These are phyloP conservation scores for Polyplosphaeria fusca DNA, from an alignment of 495 filamentous ascomycete genomes.

Conservation along the genomic window DNA sequence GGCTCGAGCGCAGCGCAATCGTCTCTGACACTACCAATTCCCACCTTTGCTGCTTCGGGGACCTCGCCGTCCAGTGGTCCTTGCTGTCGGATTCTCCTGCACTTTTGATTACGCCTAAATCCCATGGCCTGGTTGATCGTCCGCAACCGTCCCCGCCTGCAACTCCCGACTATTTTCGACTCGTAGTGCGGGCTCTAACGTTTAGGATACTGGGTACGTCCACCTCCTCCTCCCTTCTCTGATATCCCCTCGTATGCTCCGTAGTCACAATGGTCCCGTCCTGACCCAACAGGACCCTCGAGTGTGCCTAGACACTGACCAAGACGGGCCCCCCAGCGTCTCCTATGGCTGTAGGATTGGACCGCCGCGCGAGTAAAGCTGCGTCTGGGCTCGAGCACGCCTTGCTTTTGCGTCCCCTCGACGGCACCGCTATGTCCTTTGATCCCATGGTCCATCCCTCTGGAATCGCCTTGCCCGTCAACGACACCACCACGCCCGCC, in stretches of 20 bases:
- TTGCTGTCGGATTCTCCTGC: slow-evolving; percentile 33
- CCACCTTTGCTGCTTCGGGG: slow-evolving; percentile 8
- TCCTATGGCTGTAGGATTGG: slow-evolving; percentile 34
- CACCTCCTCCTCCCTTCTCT: background rate
- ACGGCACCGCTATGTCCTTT: slow-evolving; percentile 29
- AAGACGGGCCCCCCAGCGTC: slow-evolving; percentile 18
- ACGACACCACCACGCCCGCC: slow-evolving; percentile 3
- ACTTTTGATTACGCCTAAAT: slow-evolving; percentile 26
- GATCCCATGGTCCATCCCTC: slow-evolving; percentile 15
- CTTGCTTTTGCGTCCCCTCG: slow-evolving; percentile 14
- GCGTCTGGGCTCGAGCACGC: slow-evolving; percentile 22
- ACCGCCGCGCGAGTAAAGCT: slow-evolving; percentile 26
- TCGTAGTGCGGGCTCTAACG: slow-evolving; percentile 31
- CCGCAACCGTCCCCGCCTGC: slow-evolving; percentile 30
- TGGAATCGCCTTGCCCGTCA: slow-evolving; percentile 25
- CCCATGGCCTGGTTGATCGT: slow-evolving; percentile 34
- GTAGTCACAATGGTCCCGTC: background rate
- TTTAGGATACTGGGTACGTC: slow-evolving; percentile 27
- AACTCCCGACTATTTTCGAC: slow-evolving; percentile 28
- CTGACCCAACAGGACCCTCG: slow-evolving; percentile 15
- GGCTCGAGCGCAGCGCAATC: background rate
- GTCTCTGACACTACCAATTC: background rate
- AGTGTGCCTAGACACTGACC: slow-evolving; percentile 26
- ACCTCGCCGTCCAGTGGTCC: slow-evolving; percentile 25
- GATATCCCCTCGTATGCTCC: background rate